Conservation (phyloP, 2,329 filamentous ascomycete species). For the Hawksworthiomyces lignivorus region DNA sequence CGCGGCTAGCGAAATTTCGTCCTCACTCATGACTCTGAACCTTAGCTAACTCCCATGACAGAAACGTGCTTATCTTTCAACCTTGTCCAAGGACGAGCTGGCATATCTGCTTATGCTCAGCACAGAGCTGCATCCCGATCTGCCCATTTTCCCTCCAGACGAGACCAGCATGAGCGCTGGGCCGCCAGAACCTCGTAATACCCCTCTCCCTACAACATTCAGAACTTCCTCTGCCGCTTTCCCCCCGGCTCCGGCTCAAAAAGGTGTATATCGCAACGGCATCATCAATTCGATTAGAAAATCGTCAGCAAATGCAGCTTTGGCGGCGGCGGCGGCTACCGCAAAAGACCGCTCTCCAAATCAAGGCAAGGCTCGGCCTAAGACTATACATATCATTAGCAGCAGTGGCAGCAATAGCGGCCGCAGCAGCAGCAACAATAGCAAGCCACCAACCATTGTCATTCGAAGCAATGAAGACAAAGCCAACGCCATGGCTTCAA, state of each 20-base stretch:
- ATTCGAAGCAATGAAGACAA: not conserved
- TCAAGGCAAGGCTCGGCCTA: no score
- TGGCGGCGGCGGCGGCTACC: not conserved
- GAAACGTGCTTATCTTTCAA: conserved; percentile 56
- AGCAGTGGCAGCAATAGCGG: not conserved
- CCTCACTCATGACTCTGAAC: no score
- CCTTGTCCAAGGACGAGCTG: conserved; percentile 52
- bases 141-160: conserved; percentile 52
- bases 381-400: no score
- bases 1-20: no score
- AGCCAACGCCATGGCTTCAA: not conserved
- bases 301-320: not conserved
- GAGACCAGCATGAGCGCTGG: conserved; percentile 13
- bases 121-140: conserved; percentile 52
- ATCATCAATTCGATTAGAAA: conserved; percentile 11
- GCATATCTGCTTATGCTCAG: conserved; percentile 58
- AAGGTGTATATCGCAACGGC: conserved; percentile 9
- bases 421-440: not conserved
- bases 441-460: not conserved
- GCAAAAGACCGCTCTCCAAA: no score
- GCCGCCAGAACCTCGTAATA: conserved; percentile 16
- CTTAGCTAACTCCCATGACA: conserved; percentile 26
- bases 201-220: no score
- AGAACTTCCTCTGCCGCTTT: conserved; percentile 22
- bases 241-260: not conserved